Conservation (phyloP, 1,284 basidiomycete species). For the Apiotrichum veenhuisii region DNA sequence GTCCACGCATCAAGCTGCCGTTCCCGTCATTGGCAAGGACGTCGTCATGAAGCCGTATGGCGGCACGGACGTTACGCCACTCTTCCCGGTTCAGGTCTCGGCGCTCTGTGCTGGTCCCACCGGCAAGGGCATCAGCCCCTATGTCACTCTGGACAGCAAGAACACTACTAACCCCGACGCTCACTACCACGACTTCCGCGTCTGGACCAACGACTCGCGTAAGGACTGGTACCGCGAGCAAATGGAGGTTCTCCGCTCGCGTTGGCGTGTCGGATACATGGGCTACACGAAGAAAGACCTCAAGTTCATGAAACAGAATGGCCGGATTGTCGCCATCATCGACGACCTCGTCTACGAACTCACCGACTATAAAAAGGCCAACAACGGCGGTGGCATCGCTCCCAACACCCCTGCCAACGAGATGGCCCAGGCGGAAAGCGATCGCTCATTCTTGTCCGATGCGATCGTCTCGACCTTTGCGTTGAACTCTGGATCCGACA, state of each 20-base stretch:
- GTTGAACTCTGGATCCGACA: conserved; percentile 73
- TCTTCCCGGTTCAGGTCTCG: conserved; percentile 96
- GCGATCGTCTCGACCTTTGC: conserved; percentile 77
- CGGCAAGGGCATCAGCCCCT: conserved; percentile 72
- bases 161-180: conserved; percentile 72
- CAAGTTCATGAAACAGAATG: conserved; percentile 63
- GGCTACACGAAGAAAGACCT: conserved; percentile 81
- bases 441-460: conserved; percentile 69
- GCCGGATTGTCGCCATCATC: conserved; percentile 68
- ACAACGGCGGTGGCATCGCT: conserved; percentile 52
- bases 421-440: conserved; percentile 51
- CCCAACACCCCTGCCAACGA: conserved; percentile 57
- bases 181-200: conserved; percentile 95
- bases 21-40: conserved; percentile 71
- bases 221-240: conserved; percentile 97
- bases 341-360: conserved; percentile 84
- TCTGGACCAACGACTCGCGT: conserved; percentile 76
- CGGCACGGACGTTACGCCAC: conserved; percentile 66
- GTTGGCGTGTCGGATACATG: conserved; percentile 80
- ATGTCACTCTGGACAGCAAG: conserved; percentile 69
- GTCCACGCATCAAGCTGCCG: conserved; percentile 61
- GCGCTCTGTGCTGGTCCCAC: conserved; percentile 85
- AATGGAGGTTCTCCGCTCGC: conserved; percentile 86
- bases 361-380: conserved; percentile 62
- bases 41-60: conserved; percentile 72